Percentiles rank a stretch among this genome's conserved stretches.
These are phyloP conservation scores for Nothophoma quercina DNA, from an alignment of 2,329 filamentous ascomycete species.

Conservation along the genomic window DNA sequence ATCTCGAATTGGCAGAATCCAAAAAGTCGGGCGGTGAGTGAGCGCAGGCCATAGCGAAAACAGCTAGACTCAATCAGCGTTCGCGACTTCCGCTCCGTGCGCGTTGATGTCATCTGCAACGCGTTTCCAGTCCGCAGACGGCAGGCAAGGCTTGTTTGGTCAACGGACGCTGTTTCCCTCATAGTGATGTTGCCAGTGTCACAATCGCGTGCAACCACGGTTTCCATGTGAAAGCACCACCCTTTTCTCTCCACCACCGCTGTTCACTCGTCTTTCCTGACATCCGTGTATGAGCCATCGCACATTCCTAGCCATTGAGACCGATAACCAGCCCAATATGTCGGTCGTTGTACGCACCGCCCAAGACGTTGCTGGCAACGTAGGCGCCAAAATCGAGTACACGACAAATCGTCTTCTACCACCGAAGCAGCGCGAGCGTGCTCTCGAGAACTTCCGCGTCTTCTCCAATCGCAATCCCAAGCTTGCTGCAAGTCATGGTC, in stretches of 20 bases:
- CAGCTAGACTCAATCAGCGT: not conserved
- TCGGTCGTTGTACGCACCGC: slow-evolving; percentile 33
- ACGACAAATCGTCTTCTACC: slow-evolving; percentile 63
- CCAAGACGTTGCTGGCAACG: slow-evolving; percentile 33
- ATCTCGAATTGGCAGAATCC: slow-evolving; percentile 30
- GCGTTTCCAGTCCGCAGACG: slow-evolving; percentile 2
- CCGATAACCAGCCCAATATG: slow-evolving; percentile 18
- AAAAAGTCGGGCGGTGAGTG: slow-evolving; percentile 6
- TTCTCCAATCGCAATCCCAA: slow-evolving; percentile 72
- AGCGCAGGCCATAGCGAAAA: not conserved
- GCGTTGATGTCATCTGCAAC: slow-evolving; percentile 15
- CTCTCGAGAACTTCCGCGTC: slow-evolving; percentile 60
- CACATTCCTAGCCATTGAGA: slow-evolving; percentile 3
- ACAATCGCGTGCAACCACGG: not conserved
- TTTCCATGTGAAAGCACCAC: not conserved
- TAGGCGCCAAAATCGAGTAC: slow-evolving; percentile 26
- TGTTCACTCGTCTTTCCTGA: not conserved
- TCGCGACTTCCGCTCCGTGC: slow-evolving; percentile 13
- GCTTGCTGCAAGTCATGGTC: slow-evolving; percentile 65
- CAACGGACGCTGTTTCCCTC: not conserved
- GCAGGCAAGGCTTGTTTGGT: slow-evolving; percentile 1
- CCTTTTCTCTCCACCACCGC: not conserved
- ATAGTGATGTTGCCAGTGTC: not conserved
- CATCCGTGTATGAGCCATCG: not conserved
- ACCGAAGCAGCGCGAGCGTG: slow-evolving; percentile 66